Percentiles rank a stretch among this genome's conserved stretches.
These are phyloP conservation scores for Colletotrichum paranaense DNA, from an alignment of 2,329 filamentous ascomycete genomes.

Conservation along the genomic window DNA sequence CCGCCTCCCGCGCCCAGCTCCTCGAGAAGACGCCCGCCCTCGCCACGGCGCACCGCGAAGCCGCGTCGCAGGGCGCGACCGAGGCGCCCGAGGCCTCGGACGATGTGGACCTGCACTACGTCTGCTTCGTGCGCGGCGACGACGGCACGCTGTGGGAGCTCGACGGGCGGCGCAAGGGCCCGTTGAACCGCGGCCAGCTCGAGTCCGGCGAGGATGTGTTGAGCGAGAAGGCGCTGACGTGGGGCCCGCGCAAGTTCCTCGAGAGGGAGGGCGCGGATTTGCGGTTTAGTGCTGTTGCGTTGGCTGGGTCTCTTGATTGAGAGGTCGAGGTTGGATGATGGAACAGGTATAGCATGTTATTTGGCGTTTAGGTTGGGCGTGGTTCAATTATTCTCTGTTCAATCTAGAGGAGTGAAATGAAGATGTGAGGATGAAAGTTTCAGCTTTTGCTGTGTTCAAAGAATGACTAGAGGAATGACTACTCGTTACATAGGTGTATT, in stretches of 20 bases:
- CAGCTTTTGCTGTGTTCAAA: neutral
- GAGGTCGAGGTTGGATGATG: neutral
- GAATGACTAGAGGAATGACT: slow-evolving; percentile 1
- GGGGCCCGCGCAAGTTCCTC: slow-evolving; percentile 72
- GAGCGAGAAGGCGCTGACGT: slow-evolving; percentile 77
- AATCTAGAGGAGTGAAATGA: neutral
- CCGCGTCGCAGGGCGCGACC: slow-evolving; percentile 83
- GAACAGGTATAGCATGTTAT: neutral
- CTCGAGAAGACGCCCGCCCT: slow-evolving; percentile 82
- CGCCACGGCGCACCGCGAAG: slow-evolving; percentile 81
- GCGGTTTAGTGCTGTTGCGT: slow-evolving; percentile 68
- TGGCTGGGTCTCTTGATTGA: slow-evolving; percentile 64
- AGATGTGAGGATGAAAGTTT: neutral
- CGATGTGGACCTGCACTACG: slow-evolving; percentile 92
- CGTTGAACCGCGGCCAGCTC: slow-evolving; percentile 66
- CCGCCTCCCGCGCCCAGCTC: slow-evolving; percentile 74
- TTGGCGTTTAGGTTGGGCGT: slow-evolving; percentile 15
- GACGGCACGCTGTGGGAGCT: slow-evolving; percentile 74
- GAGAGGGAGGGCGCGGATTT: slow-evolving; percentile 66
- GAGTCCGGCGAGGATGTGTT: slow-evolving; percentile 75
- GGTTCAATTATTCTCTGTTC: neutral
- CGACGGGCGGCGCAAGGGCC: slow-evolving; percentile 69
- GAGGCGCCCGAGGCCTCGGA: slow-evolving; percentile 81
- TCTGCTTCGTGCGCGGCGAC: slow-evolving; percentile 85
- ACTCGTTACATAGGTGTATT: slow-evolving; percentile 5